A percentile compares a stretch with the other conserved stretches of the same genome.
These are phyloP conservation scores for Psilocybe cyanescens DNA, from an alignment of 768 basidiomycete genomes.

Conservation along the genomic window DNA sequence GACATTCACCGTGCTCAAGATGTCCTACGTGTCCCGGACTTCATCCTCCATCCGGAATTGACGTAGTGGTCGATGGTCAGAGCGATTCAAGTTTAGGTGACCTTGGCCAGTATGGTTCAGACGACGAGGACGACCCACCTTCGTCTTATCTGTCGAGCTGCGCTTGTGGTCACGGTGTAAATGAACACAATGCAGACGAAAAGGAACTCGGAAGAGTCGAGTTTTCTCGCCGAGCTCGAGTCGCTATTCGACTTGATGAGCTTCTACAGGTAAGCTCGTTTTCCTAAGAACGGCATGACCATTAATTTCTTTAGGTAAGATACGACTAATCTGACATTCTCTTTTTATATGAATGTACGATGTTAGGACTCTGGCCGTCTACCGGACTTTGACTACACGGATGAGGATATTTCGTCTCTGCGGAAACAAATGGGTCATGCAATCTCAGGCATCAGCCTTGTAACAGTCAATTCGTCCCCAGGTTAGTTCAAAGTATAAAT, in stretches of 20 bases:
- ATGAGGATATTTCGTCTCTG: conserved; percentile 70
- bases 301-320: conserved; percentile 8
- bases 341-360: neutral
- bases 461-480: conserved; percentile 49
- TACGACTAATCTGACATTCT: neutral
- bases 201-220: conserved; percentile 59
- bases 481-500: conserved; percentile 38
- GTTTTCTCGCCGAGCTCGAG: conserved; percentile 70
- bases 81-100: conserved; percentile 55
- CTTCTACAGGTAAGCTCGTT: conserved; percentile 66
- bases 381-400: conserved; percentile 78
- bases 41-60: conserved; percentile 60
- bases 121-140: conserved; percentile 70
- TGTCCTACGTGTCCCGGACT: conserved; percentile 76
- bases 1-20: conserved; percentile 72
- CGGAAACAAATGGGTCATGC: conserved; percentile 71
- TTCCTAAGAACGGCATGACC: conserved; percentile 2
- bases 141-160: conserved; percentile 63
- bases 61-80: conserved; percentile 60
- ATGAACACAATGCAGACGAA: conserved; percentile 70
- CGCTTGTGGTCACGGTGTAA: conserved; percentile 68
- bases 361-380: conserved; percentile 73
- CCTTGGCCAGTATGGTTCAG: conserved; percentile 70
- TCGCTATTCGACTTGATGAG: conserved; percentile 83
- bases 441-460: conserved; percentile 50